Evolutionary conservation across 805 yeast genomes (phyloP), one percentile per base, ranked within the genome.

Genomic region (Yarrowia divulgata): DNA sequence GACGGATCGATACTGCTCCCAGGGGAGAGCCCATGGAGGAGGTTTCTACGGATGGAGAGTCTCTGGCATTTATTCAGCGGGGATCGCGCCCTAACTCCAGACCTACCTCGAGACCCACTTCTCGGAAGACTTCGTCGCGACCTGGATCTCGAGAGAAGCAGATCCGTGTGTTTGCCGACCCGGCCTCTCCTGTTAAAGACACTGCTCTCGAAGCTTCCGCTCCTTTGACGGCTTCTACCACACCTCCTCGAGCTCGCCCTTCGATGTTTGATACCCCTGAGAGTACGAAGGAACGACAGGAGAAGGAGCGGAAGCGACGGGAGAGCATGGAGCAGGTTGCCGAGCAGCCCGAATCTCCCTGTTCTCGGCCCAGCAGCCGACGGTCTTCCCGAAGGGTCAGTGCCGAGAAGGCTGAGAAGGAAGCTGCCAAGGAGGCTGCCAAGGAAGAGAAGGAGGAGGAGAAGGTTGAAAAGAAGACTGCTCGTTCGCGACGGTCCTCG

Each of bases 261-360:
- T 37, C 68, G 18, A 8, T 39, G 39, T 42, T 52, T 49, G 60
- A 50, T 48, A 39, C 67, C 52, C 29, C 35, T 37, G 52, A 43
- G 35, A 45, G 60, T 34, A 35, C 55, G 18, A 43, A 54, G 69
- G 69, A 43, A 43, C 14, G 52, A 18, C 52, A 46, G 39, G 62
- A 64, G 46, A 32, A 34, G 45, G 64, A 64, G 55, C 39, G 54
- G n/a, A 48, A 37, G 45, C 62, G 57, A 16, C 48, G 45, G 12
- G 52, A 52, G 54, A 37, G 60, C 55, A 52, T 46, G 64, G 42
- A 37, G 68, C 45, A 66, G 71, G 39, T 66, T 48, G 34, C 45
- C 35, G 50, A 35, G 58, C 52, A 57, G 60, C 40, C 58, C 45
- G 58, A 43, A 45, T 46, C 55, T 10, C 60, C 55, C 12, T n/a